Evolutionary conservation across 345 rosid species (phyloP).

Genomic region (Anastatica hierochuntica): DNA sequence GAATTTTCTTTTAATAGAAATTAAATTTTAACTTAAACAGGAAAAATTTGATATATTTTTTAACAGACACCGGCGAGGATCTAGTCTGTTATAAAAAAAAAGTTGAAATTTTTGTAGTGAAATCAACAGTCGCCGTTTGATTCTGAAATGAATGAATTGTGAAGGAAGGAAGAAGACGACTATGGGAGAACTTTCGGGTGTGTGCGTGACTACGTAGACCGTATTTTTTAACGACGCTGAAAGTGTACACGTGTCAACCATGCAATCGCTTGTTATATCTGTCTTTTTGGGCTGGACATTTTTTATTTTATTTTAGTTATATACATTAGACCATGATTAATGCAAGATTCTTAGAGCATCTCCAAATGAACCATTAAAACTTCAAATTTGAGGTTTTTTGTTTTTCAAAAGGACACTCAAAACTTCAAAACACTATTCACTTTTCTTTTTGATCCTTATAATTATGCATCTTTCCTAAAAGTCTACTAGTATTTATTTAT

Average conservation of each 20-base stretch:
- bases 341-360: too few species aligned
- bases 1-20: not conserved
- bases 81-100: slow-evolving; percentile 8
- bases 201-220: slow-evolving; percentile 26
- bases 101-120: slow-evolving; percentile 7
- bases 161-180: slow-evolving; percentile 9
- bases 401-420: too few species aligned
- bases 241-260: slow-evolving; percentile 23
- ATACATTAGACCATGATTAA: too few species aligned
- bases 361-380: too few species aligned
- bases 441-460: too few species aligned
- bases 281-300: slow-evolving; percentile 2
- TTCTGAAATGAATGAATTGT: not conserved
- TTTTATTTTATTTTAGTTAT: too few species aligned
- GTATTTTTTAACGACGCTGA: slow-evolving; percentile 13
- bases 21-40: not conserved
- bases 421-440: too few species aligned
- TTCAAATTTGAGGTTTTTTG: too few species aligned
- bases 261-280: slow-evolving; percentile 20
- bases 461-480: too few species aligned
- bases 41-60: not conserved
- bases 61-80: slow-evolving; percentile 19
- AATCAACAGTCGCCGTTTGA: slow-evolving; percentile 10
- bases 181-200: too few species aligned
- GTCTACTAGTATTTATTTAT: too few species aligned